Base-by-base conservation (phyloP, 148 eudicot genomes). In the Diospyros kaki region DNA sequence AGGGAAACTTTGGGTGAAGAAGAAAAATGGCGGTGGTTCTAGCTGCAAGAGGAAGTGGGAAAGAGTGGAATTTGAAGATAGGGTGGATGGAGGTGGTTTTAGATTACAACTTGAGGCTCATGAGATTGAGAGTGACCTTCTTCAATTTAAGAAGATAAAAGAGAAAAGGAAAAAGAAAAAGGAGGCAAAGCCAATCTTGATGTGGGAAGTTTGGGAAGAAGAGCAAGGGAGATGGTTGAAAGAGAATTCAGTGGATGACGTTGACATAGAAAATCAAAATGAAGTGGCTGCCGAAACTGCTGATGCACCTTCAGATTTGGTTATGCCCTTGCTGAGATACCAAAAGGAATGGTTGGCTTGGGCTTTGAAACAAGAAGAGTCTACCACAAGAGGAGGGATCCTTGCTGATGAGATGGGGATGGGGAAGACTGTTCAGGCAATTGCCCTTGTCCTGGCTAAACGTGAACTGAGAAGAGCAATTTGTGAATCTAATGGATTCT, bases 331-430 rank as follows among this genome's bases (percentile, higher is more conserved):
- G 64, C 80, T 93, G 79, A 88, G 99, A 81, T 96, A 88, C 84
- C 99, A 96, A 80, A 96, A 88, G 78, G 99, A 96, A 82, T 91
- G 99, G 99, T 81, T 96, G 75, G 86, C 92, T 71, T 96, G 98
- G 99, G 94, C 94, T 14, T 77, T 93, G 77, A 86, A 91, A 65
- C 98, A 96, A 84, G 98, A 96, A 82, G 89, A 88, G 75, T 90
- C 96, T 62, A 68, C 54, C 41, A 80, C 81, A 52, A 82, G 81
- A 83, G 99, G 99, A 18, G 98, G 99, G 46, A 96, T 96, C 75
- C 98, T 96, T 78, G 99, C 99, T 38, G 98, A 96, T 84, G 98
- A 93, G 86, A 91, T 91, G 96, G 98, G 98, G 55, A 93, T 93
- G 98, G 96, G 98, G 64, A 93, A 91, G 85, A 96, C 98, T 55